Percentiles rank a stretch among this genome's conserved stretches.
Evolutionary conservation across 139 green algal species (phyloP).

Genomic region (Closterium sp.): DNA sequence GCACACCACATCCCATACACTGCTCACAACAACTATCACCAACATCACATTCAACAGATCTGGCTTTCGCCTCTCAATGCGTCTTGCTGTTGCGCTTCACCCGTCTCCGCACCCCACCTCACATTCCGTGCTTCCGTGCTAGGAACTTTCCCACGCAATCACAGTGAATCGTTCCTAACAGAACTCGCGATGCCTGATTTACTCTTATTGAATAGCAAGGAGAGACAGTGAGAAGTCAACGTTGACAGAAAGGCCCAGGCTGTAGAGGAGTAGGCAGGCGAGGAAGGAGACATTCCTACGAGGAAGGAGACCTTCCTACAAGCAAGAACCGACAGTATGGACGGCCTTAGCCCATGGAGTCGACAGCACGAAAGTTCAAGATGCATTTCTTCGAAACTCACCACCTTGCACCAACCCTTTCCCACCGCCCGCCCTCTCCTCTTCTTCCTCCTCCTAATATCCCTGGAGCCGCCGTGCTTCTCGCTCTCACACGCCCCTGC

Average conservation of each 20-base stretch:
- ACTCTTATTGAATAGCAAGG: neutral
- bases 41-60: neutral
- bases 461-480: neutral
- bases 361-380: too few species aligned
- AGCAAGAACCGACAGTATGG: neutral
- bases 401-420: neutral
- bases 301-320: neutral
- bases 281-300: neutral
- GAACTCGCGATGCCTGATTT: neutral
- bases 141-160: too few species aligned
- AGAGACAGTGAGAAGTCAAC: neutral
- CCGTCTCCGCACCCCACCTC: neutral
- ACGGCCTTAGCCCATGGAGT: neutral
- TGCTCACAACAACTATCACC: neutral
- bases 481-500: neutral
- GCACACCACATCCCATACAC: neutral
- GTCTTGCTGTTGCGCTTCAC: too few species aligned
- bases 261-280: neutral
- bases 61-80: neutral
- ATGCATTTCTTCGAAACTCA: neutral
- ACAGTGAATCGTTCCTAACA: neutral
- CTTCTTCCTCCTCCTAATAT: neutral
- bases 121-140: too few species aligned
- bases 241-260: neutral
- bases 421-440: neutral